phyloP scores from a whole-genome alignment of 1,284 basidiomycete species.

The Pyrrhoderma lamaoense region DNA sequence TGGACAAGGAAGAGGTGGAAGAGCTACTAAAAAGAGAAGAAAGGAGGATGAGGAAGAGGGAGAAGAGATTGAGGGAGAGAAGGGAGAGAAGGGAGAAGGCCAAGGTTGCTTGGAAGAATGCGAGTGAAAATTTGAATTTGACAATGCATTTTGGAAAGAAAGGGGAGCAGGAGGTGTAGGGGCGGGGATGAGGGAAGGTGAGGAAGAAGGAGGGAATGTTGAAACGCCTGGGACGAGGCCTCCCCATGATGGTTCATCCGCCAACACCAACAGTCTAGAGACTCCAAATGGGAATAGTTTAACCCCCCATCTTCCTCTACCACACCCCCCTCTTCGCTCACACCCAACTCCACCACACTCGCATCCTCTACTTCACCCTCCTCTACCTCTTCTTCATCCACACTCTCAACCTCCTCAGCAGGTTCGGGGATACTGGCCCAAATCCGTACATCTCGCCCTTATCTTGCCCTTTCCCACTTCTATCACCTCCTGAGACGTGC shows the following conservation, averaged over 20 bases:
- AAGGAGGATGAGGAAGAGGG: conserved; percentile 45
- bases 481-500: conserved; percentile 16
- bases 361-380: conserved; percentile 4
- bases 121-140: conserved; percentile 2
- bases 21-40: conserved; percentile 53
- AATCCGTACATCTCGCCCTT: conserved; percentile 1
- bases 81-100: conserved; percentile 40
- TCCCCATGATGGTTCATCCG: too few relatives aligned
- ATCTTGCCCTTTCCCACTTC: conserved; percentile 11
- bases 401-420: not conserved
- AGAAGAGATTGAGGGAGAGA: conserved; percentile 32
- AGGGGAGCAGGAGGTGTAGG: too few relatives aligned
- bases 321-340: too few relatives aligned
- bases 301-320: too few relatives aligned
- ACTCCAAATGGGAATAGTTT: too few relatives aligned
- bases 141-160: conserved; percentile 2
- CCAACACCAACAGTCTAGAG: too few relatives aligned
- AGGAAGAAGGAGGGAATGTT: too few relatives aligned
- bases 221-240: too few relatives aligned
- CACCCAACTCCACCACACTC: too few relatives aligned
- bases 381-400: too few relatives aligned
- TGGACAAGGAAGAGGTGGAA: conserved; percentile 46
- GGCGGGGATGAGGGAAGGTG: too few relatives aligned
- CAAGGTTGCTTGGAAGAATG: conserved; percentile 38
- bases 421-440: conserved; percentile 3